These are phyloP conservation scores for Claviceps pusilla DNA, from an alignment of 2,329 filamentous ascomycete species.

Conservation along the genomic window DNA sequence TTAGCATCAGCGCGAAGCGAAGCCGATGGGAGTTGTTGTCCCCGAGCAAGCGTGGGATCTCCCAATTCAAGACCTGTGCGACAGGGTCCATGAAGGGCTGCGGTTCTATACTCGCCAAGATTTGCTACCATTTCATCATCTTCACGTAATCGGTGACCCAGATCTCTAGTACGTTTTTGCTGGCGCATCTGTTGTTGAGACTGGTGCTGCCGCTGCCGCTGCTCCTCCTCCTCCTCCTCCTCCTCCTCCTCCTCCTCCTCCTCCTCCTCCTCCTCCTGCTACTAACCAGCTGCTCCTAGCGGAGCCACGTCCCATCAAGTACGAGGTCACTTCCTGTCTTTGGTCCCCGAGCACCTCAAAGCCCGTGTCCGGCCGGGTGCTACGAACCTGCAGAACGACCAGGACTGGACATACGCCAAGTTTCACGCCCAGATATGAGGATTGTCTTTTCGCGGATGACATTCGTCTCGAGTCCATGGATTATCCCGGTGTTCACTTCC, in stretches of 20 bases:
- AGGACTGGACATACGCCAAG: background rate
- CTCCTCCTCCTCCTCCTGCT: background rate
- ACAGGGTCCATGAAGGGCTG: background rate
- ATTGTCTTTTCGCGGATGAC: slow-evolving; percentile 1
- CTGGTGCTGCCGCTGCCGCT: too few species aligned
- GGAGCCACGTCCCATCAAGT: slow-evolving; percentile 1
- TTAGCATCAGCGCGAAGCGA: background rate
- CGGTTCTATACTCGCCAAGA: background rate
- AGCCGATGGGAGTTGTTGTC: background rate
- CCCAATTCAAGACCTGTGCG: background rate
- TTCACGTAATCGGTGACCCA: background rate
- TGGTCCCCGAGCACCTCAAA: slow-evolving; percentile 1
- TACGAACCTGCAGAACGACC: background rate
- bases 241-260: background rate
- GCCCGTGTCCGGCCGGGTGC: background rate
- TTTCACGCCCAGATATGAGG: slow-evolving; percentile 1
- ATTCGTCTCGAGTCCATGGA: background rate
- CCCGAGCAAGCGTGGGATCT: background rate
- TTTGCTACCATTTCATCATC: background rate
- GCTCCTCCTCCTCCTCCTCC: background rate
- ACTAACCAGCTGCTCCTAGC: background rate
- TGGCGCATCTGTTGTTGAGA: background rate
- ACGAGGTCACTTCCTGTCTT: slow-evolving; percentile 1
- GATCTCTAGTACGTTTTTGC: background rate
- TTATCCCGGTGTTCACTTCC: background rate